Evolutionary conservation across 495 filamentous ascomycete genomes (phyloP).

Genomic region (Hyphodiscus hymeniophilus): DNA sequence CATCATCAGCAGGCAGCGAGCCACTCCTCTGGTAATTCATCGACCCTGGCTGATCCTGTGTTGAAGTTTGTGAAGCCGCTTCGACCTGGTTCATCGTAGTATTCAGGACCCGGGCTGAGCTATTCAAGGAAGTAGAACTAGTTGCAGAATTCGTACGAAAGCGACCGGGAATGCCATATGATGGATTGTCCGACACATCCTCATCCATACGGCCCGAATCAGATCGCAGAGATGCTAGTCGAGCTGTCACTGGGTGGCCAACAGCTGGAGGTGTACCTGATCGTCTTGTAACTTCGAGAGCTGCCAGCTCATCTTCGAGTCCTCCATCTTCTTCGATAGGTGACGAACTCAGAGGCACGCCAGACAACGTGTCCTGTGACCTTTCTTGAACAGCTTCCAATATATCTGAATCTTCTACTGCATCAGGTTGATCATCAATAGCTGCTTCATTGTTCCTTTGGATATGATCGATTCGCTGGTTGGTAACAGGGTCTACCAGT

Average conservation of each 20-base stretch:
- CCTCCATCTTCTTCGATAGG: slow-evolving; percentile 22
- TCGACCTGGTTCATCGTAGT: slow-evolving; percentile 20
- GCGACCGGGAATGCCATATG: slow-evolving; percentile 16
- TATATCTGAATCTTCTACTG: slow-evolving; percentile 6
- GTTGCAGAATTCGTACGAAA: slow-evolving; percentile 13
- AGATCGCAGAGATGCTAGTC: slow-evolving; percentile 8
- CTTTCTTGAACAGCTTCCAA: background rate
- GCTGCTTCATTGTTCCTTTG: slow-evolving; percentile 17
- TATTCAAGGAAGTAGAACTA: background rate
- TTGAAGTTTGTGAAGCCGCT: slow-evolving; percentile 10
- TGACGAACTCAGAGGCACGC: slow-evolving; percentile 17
- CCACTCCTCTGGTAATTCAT: slow-evolving; percentile 17
- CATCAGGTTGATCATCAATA: slow-evolving; percentile 16
- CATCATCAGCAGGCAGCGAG: slow-evolving; percentile 82
- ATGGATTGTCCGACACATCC: slow-evolving; percentile 20
- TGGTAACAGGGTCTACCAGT: background rate
- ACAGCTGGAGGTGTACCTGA: background rate
- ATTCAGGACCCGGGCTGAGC: slow-evolving; percentile 15
- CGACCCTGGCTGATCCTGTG: slow-evolving; percentile 9
- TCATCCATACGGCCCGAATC: slow-evolving; percentile 11
- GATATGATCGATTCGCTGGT: background rate
- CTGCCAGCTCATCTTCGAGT: slow-evolving; percentile 17
- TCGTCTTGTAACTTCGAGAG: slow-evolving; percentile 1
- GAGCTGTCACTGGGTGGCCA: slow-evolving; percentile 1
- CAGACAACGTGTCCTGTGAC: slow-evolving; percentile 2